These are phyloP conservation scores for Taphrina betulina DNA, from an alignment of 1,139 yeast species.

Conservation along the genomic window DNA sequence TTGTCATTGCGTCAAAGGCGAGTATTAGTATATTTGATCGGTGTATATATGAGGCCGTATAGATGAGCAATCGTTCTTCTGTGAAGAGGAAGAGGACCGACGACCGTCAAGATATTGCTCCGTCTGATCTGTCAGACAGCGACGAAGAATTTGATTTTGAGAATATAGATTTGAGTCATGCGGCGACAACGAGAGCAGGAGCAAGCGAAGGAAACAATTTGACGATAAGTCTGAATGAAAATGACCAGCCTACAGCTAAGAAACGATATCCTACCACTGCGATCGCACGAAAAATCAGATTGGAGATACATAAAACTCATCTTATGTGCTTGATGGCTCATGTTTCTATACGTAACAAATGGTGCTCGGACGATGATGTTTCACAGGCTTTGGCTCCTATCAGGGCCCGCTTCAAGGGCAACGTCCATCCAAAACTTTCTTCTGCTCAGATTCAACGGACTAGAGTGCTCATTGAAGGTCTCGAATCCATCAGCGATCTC, in stretches of 20 bases:
- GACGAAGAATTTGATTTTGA: conserved; percentile 14
- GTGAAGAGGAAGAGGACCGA: too few species aligned
- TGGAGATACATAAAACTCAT: conserved; percentile 59
- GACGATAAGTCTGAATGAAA: too few species aligned
- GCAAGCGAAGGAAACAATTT: background rate
- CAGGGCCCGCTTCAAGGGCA: conserved; percentile 43
- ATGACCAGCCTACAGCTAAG: too few species aligned
- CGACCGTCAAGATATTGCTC: too few species aligned
- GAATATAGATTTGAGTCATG: background rate
- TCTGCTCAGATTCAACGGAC: conserved; percentile 53
- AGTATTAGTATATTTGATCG: too few species aligned
- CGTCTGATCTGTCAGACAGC: background rate
- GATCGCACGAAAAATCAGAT: conserved; percentile 58
- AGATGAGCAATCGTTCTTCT: too few species aligned
- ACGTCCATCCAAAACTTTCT: conserved; percentile 52
- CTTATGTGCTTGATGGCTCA: conserved; percentile 61
- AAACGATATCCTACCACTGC: conserved; percentile 43
- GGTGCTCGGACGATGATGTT: conserved; percentile 62
- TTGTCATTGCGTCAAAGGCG: too few species aligned
- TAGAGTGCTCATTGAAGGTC: conserved; percentile 69
- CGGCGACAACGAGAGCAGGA: background rate
- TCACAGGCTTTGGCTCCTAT: conserved; percentile 44
- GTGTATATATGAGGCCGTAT: too few species aligned
- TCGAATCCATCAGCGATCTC: conserved; percentile 60
- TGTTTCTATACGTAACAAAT: conserved; percentile 63